Conservation (phyloP, 257 asterid species). For the Scutellaria barbata region DNA sequence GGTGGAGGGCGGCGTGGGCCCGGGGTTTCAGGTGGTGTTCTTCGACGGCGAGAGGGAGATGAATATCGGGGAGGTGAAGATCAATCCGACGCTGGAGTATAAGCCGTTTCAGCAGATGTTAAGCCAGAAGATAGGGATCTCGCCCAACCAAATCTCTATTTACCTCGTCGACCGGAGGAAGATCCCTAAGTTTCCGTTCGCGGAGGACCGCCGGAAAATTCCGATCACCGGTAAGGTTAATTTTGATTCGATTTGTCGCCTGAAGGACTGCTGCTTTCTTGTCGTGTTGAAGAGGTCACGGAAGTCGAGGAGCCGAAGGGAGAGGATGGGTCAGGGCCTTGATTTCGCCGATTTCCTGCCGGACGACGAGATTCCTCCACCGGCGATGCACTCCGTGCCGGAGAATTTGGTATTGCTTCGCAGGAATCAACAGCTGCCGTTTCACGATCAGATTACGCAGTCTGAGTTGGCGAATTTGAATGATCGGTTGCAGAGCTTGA, state of each 20-base stretch:
- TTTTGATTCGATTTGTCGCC: conserved; percentile 57
- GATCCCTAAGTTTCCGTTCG: conserved; percentile 37
- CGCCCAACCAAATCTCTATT: conserved; percentile 87
- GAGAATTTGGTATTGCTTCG: conserved; percentile 61
- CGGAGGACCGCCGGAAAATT: conserved; percentile 58
- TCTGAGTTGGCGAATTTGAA: conserved; percentile 47
- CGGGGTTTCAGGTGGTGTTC: conserved; percentile 70
- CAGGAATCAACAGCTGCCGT: conserved; percentile 48
- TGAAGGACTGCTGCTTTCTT: conserved; percentile 60
- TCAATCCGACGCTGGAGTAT: conserved; percentile 66
- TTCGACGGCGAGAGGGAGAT: conserved; percentile 85
- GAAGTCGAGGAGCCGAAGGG: conserved; percentile 58
- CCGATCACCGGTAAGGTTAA: conserved; percentile 83
- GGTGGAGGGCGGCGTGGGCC: conserved; percentile 71
- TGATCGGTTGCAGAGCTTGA: conserved; percentile 43
- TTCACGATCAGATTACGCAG: conserved; percentile 50
- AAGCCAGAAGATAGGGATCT: conserved; percentile 82
- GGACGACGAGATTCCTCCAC: conserved; percentile 41
- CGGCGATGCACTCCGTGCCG: conserved; percentile 42
- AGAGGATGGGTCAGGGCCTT: conserved; percentile 38
- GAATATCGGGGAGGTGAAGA: conserved; percentile 58
- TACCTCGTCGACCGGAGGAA: conserved; percentile 60
- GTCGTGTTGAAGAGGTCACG: conserved; percentile 83
- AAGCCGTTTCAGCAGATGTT: conserved; percentile 78
- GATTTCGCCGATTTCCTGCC: conserved; percentile 42